phyloP scores from a whole-genome alignment of 2,329 filamentous ascomycete species.

The Rhexocercosporidium sp. region DNA sequence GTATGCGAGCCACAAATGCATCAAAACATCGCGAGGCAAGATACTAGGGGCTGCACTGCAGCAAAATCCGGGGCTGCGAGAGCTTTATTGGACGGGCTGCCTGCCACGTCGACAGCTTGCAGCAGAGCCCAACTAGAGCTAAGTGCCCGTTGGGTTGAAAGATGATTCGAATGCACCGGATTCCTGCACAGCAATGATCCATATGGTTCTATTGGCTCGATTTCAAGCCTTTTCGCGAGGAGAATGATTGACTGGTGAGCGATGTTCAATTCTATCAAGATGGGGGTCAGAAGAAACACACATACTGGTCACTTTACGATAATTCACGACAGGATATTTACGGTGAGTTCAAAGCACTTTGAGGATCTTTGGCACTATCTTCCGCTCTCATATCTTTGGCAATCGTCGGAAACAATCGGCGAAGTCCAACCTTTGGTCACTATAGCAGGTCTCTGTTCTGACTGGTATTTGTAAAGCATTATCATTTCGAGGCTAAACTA shows the following conservation, averaged over 20 bases:
- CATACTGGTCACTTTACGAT: too few relatives aligned
- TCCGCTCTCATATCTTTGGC: too few relatives aligned
- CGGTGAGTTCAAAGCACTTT: too few relatives aligned
- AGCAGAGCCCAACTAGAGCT: background rate
- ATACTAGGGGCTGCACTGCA: background rate
- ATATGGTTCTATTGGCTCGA: background rate
- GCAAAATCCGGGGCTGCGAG: background rate
- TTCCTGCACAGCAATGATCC: background rate
- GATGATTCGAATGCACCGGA: background rate
- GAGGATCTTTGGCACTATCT: too few relatives aligned
- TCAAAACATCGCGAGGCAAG: background rate
- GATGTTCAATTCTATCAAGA: too few relatives aligned
- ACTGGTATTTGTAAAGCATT: background rate
- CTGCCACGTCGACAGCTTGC: conserved; percentile 11
- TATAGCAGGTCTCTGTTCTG: too few relatives aligned
- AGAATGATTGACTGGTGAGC: too few relatives aligned
- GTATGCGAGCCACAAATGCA: background rate
- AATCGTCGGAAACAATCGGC: too few relatives aligned
- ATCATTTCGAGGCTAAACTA: background rate
- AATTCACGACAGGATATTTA: too few relatives aligned
- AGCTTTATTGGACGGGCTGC: conserved; percentile 5
- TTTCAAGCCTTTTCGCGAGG: too few relatives aligned
- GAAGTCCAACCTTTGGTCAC: too few relatives aligned
- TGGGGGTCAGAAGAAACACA: too few relatives aligned
- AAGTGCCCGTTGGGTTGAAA: conserved; percentile 3